Percentiles rank a stretch among this genome's conserved stretches.
These are phyloP conservation scores for Teratosphaeria zuluensis DNA, from an alignment of 2,329 filamentous ascomycete genomes.

Conservation along the genomic window DNA sequence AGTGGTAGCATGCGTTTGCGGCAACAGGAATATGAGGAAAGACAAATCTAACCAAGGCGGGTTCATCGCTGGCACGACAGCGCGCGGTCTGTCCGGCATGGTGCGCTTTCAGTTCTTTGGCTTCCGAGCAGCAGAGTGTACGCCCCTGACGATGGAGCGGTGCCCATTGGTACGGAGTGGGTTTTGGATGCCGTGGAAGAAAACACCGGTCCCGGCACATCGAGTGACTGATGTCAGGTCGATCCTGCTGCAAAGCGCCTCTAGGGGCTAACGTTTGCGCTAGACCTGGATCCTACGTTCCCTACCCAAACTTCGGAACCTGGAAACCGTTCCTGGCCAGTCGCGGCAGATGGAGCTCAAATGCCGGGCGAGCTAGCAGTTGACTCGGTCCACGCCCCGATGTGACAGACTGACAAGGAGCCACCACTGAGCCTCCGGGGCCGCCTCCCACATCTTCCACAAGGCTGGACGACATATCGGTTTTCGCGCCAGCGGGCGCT, in stretches of 20 bases:
- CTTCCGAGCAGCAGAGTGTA: not conserved
- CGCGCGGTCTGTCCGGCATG: not conserved
- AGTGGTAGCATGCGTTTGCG: not conserved
- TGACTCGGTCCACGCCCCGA: not conserved
- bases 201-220: not conserved
- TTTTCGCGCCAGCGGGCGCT: not conserved
- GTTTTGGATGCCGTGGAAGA: not conserved
- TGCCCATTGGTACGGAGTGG: not conserved
- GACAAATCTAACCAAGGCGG: slow-evolving; percentile 1
- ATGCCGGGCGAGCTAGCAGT: not conserved
- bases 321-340: not conserved
- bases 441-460: not conserved
- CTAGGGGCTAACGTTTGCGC: not conserved
- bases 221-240: not conserved
- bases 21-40: not conserved
- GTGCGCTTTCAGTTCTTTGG: not conserved
- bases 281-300: not conserved
- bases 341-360: not conserved
- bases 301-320: not conserved
- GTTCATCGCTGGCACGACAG: slow-evolving; percentile 1
- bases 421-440: not conserved
- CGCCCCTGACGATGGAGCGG: not conserved
- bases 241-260: not conserved
- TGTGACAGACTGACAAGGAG: not conserved
- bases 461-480: not conserved